Conservation (phyloP, 2,329 filamentous ascomycete genomes). For the Cercospora nicotianae region DNA sequence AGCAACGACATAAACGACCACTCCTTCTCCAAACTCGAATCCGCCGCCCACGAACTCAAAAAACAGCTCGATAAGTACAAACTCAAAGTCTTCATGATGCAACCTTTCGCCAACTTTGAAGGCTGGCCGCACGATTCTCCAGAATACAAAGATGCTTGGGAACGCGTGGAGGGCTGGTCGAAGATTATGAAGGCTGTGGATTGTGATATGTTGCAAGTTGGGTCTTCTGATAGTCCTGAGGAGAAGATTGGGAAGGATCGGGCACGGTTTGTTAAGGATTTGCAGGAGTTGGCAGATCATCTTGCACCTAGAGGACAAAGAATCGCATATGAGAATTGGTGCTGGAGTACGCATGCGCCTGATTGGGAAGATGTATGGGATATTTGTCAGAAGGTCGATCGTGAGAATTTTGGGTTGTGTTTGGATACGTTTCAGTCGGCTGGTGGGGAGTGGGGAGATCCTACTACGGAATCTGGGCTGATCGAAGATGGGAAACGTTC, state of each 20-base stretch:
- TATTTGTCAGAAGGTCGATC: constrained; percentile 62
- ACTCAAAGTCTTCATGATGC: constrained; percentile 67
- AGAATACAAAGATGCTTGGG: constrained; percentile 63
- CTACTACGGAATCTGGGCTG: constrained; percentile 62
- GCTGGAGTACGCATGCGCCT: constrained; percentile 71
- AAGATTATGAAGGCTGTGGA: constrained; percentile 68
- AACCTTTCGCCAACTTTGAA: constrained; percentile 76
- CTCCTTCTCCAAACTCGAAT: constrained; percentile 60
- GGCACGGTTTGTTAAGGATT: constrained; percentile 58
- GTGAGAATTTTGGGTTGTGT: constrained; percentile 69
- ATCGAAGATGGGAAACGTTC: constrained; percentile 49
- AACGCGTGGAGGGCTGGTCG: constrained; percentile 66
- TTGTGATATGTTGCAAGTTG: constrained; percentile 69
- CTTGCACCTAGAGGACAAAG: constrained; percentile 58
- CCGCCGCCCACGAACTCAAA: constrained; percentile 57
- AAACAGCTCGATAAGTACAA: constrained; percentile 55
- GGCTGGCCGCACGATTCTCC: constrained; percentile 64
- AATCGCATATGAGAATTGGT: constrained; percentile 80
- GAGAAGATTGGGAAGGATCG: constrained; percentile 54
- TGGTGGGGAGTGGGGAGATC: constrained; percentile 72
- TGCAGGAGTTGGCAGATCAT: constrained; percentile 64
- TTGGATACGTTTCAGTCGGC: constrained; percentile 77
- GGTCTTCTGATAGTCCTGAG: constrained; percentile 62
- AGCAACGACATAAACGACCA: constrained; percentile 51
- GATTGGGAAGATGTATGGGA: constrained; percentile 70